These are phyloP conservation scores for Zoysia matrella DNA, from an alignment of 202 grass and related monocot genomes.

Conservation along the genomic window DNA sequence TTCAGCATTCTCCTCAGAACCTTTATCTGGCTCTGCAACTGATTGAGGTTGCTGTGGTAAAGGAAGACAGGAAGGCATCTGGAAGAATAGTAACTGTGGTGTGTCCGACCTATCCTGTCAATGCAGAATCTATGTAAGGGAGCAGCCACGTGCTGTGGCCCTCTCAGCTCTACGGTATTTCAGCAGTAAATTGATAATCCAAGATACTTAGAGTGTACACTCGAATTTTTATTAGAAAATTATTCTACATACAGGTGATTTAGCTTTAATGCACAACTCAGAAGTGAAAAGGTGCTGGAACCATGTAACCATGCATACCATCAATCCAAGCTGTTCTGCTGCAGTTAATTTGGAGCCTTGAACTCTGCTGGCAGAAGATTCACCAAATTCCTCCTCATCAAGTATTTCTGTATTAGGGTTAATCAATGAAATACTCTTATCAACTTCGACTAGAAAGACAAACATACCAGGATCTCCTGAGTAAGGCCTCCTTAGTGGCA, in stretches of 20 bases:
- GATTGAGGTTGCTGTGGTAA: conserved; percentile 34
- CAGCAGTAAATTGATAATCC: conserved; percentile 2
- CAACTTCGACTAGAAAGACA: conserved; percentile 8
- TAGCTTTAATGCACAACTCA: conserved; percentile 3
- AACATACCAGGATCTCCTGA: conserved; percentile 73
- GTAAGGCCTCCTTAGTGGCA: conserved; percentile 68
- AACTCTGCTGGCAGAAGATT: conserved; percentile 46
- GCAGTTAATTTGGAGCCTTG: conserved; percentile 46
- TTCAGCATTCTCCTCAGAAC: conserved; percentile 33
- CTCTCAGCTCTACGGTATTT: background rate
- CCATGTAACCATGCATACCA: conserved; percentile 37
- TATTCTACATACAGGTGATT: background rate
- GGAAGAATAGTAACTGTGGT: conserved; percentile 72
- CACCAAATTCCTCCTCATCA: conserved; percentile 76
- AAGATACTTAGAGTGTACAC: background rate
- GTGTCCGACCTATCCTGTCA: conserved; percentile 53
- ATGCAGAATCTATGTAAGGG: conserved; percentile 26
- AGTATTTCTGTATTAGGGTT: conserved; percentile 62
- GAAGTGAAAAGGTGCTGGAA: background rate
- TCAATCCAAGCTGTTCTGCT: conserved; percentile 67
- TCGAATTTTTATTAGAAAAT: conserved; percentile 4
- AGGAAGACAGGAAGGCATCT: conserved; percentile 74
- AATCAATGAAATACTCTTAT: conserved; percentile 2
- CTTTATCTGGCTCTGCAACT: conserved; percentile 20
- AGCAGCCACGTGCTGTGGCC: background rate